A percentile compares a stretch with the other conserved stretches of the same genome.
These are phyloP conservation scores for Arctium lappa DNA, from an alignment of 129 eudicot genomes.

Conservation along the genomic window DNA sequence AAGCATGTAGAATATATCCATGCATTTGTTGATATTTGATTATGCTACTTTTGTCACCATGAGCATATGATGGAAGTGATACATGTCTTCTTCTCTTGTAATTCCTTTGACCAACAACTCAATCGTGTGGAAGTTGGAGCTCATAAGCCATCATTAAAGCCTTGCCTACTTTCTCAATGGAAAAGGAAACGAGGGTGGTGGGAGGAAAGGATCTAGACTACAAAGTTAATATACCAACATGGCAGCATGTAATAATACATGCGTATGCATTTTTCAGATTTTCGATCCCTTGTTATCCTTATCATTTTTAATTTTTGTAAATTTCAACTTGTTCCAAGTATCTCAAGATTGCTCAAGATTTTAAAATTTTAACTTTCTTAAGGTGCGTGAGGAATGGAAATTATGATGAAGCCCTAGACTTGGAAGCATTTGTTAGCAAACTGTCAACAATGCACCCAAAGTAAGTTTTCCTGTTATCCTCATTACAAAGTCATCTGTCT, in stretches of 20 bases:
- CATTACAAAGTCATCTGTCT: background rate
- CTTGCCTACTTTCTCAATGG: background rate
- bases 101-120: background rate
- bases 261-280: background rate
- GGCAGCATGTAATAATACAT: background rate
- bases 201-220: background rate
- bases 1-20: background rate
- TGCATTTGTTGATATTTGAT: background rate
- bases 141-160: background rate
- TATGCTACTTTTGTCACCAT: background rate
- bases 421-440: constrained; percentile 88
- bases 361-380: background rate
- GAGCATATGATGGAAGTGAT: background rate
- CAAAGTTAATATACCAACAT: background rate
- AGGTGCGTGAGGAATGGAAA: constrained; percentile 99
- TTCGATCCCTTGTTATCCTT: background rate
- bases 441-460: constrained; percentile 97
- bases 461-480: constrained; percentile 40
- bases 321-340: background rate
- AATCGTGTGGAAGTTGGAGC: background rate
- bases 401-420: constrained; percentile 96
- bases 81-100: background rate
- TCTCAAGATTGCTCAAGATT: constrained; percentile 1
- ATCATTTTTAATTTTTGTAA: background rate
- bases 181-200: background rate